phyloP scores from a whole-genome alignment of 139 green algal genomes.

The Chlamydomonas asymmetrica region DNA sequence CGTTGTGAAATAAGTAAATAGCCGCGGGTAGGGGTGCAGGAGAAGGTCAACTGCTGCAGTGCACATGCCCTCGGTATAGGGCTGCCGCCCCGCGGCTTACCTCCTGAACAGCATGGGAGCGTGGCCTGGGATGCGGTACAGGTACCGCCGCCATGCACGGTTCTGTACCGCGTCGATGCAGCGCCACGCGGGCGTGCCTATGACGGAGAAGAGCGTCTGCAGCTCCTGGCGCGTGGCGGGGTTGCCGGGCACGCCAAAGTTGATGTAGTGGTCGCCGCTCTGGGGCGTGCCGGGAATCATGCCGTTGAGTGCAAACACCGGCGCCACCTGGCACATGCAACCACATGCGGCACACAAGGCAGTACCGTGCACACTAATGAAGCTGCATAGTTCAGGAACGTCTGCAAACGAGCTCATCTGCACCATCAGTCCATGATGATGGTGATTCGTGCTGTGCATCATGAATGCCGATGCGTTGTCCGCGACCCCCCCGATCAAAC shows the following conservation, averaged over 20 bases:
- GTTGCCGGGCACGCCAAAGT: conserved; percentile 24
- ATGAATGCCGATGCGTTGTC: no score
- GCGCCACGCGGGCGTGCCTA: conserved; percentile 83
- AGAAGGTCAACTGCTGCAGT: neutral
- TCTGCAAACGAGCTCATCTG: no score
- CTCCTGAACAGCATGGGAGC: conserved; percentile 1
- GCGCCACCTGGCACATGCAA: conserved; percentile 71
- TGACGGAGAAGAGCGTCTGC: conserved; percentile 82
- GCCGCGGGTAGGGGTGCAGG: no score
- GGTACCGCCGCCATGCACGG: conserved; percentile 75
- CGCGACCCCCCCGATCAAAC: no score
- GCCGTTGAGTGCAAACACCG: conserved; percentile 77
- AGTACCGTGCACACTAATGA: no score
- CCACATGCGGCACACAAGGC: no score
- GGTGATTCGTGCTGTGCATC: no score
- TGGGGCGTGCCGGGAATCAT: conserved; percentile 64
- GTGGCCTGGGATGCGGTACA: conserved; percentile 52
- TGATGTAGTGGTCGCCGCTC: conserved; percentile 2
- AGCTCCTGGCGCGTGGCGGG: conserved; percentile 69
- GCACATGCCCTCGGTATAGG: conserved; percentile 1
- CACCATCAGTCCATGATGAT: no score
- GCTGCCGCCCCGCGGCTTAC: neutral
- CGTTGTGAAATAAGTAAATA: no score
- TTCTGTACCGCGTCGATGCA: conserved; percentile 71
- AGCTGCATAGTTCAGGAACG: no score